Conservation (phyloP, 2,329 filamentous ascomycete species). For the Penicillium sp. region DNA sequence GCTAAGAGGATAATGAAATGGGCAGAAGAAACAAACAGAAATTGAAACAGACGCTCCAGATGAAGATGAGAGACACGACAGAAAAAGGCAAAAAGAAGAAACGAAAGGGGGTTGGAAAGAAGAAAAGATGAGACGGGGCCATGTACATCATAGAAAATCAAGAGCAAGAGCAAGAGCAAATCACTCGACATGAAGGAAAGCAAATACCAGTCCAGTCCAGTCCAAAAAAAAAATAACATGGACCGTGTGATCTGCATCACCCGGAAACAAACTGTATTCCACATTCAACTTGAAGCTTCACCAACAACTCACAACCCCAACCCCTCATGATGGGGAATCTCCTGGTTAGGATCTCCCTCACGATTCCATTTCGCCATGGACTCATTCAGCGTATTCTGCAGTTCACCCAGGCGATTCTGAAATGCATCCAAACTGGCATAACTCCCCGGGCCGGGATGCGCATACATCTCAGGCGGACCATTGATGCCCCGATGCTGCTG, state of each 20-base stretch:
- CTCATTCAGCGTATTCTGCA: conserved; percentile 24
- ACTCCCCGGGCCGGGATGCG: conserved; percentile 16
- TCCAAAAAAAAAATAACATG: not conserved
- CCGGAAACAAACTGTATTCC: not conserved
- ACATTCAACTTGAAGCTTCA: not conserved
- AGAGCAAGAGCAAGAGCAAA: not conserved
- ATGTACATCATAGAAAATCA: conserved; percentile 8
- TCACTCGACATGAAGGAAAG: not conserved
- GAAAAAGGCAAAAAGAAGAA: conserved; percentile 5
- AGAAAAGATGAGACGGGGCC: not conserved
- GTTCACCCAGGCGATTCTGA: conserved; percentile 22
- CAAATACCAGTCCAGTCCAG: not conserved
- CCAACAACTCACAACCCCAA: conserved; percentile 24
- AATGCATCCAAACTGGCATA: conserved; percentile 31
- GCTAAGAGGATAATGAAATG: not conserved
- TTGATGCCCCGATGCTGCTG: conserved; percentile 13
- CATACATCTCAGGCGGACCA: conserved; percentile 15
- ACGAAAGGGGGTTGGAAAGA: not conserved
- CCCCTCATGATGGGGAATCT: conserved; percentile 28
- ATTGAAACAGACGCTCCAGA: conserved; percentile 5
- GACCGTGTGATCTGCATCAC: not conserved
- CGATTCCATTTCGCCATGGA: conserved; percentile 31
- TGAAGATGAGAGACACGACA: not conserved
- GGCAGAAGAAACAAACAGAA: not conserved
- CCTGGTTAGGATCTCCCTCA: conserved; percentile 29